Percentiles rank a stretch among this genome's conserved stretches.
phyloP scores from a whole-genome alignment of 306 rosid genomes.

The Cicer yamashitae region DNA sequence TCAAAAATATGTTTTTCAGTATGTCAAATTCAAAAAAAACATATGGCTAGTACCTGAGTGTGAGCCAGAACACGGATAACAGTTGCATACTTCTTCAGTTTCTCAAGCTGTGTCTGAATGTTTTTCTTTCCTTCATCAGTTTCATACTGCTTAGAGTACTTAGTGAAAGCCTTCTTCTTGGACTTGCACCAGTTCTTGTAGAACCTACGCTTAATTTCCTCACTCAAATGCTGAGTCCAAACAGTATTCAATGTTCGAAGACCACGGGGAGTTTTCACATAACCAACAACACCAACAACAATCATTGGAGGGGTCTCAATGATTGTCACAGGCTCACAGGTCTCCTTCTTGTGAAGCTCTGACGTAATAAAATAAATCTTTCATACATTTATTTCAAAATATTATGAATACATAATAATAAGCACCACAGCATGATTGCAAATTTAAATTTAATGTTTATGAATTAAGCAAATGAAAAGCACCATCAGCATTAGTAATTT shows the following conservation, averaged over 20 bases:
- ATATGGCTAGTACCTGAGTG: constrained; percentile 63
- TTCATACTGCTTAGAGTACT: constrained; percentile 74
- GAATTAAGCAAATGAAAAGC: too few species aligned
- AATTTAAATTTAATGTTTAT: too few species aligned
- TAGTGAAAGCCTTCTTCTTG: constrained; percentile 86
- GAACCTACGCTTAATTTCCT: constrained; percentile 79
- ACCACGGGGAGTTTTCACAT: constrained; percentile 87
- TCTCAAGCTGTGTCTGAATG: constrained; percentile 72
- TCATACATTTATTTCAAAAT: background rate
- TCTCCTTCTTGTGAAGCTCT: constrained; percentile 95
- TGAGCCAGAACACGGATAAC: constrained; percentile 86
- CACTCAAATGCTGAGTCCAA: constrained; percentile 89
- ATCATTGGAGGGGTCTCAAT: constrained; percentile 89
- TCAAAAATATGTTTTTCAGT: too few species aligned
- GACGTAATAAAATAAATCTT: background rate
- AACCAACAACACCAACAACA: constrained; percentile 86
- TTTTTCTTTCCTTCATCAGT: constrained; percentile 78
- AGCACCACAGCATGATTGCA: too few species aligned
- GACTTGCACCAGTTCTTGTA: constrained; percentile 93
- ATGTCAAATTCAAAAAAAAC: too few species aligned
- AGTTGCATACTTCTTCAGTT: constrained; percentile 70
- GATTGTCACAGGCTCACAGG: constrained; percentile 84
- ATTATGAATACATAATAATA: background rate
- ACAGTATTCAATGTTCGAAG: constrained; percentile 81
- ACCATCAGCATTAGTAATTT: too few species aligned